Evolutionary conservation across 495 filamentous ascomycete genomes (phyloP), one percentile per base, ranked within the genome.

Genomic region (Daldinia loculata): DNA sequence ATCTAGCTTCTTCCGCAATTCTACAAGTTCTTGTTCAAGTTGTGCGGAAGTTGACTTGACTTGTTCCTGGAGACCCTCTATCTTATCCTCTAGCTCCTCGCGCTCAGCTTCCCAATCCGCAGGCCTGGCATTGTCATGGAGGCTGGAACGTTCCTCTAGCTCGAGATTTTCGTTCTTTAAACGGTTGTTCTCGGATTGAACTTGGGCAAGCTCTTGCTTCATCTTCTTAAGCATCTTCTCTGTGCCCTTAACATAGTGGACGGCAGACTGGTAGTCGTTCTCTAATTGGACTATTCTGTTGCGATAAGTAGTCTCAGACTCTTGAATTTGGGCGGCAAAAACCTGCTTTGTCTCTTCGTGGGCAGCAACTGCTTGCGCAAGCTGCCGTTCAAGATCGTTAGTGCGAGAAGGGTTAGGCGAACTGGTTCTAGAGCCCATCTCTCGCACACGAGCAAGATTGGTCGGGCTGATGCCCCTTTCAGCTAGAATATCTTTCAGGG

Each of bases 191-290:
- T 94, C 89, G 41, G 87, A 80, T 84, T 97, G 98, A 78, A 94
- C 94, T 38, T 94, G 92, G 39, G 89, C 83, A 12, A 98, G 84
- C 79, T 99, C 95, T 70, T 97, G 93, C 84, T 99, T 98, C 89
- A 99, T 97, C 73, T 94, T 94, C 80, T 95, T 94, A 26, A 99
- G 85, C 93, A 99, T 97, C 86, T 97, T 98, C 81, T 99, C 96
- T 1, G 95, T 98, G 43, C 95, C 96, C 76, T 97, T 96, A 69
- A 99, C 93, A 76, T 99, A 99, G 80, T 97, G 94, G n/a, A 98
- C 94, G 12, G 96, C 94, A n/a, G 96, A 97, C 77, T 97, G 93
- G 76, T 99, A 97, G 76, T 99, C 95, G 76, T 92, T 93, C 77
- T 98, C 94, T 24, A 99, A 88, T 75, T 96, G 92, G 60, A 91